Base-by-base conservation (phyloP, 2,329 filamentous ascomycete genomes). In the Cadophora malorum region DNA sequence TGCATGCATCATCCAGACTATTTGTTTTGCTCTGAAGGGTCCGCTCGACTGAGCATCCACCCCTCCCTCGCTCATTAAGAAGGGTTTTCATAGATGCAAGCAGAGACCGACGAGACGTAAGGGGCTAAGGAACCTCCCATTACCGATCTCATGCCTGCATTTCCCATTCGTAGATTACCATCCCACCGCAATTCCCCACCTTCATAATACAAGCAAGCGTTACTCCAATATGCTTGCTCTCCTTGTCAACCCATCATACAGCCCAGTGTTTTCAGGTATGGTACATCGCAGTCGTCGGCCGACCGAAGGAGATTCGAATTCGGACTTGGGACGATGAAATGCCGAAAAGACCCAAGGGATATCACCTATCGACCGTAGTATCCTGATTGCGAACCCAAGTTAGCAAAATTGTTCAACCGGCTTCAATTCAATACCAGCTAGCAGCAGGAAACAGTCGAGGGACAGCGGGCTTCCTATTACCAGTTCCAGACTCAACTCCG, bases 351-450 rank as follows among this genome's bases (percentile, higher is more conserved):
- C 14, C 25, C 53, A 19, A 60, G 10, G 47, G 4, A 31, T n/a
- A 33, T 58, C 23, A 33, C n/a, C 66, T 67, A 65, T 56, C 64
- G 64, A 59, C 63, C 65, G 21, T 72, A 67, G 59, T 72, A 72
- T 45, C 69, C 68, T 71, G 64, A 49, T 47, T 38, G 21, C 35
- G 63, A 31, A 61, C 25, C 33, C 25, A 67, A 53, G 65, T 72
- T 69, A 71, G 69, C 67, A 58, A 68, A 28, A 1, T 50, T 33
- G 9, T 28, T 41, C 23, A 28, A 59, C 12, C 56, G 28, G 19
- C 35, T 59, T 55, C 41, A 16, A 28, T 16, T 53, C 50, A 56
- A 45, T 69, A 71, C 67, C 65, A 71, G 59, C 21, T 59, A 49
- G 59, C 55, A 59, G 67, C 64, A 65, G 70, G 38, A 52, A 31